phyloP scores from a whole-genome alignment of 192 early-diverging fungal genomes.

The Rhizophlyctis rosea region DNA sequence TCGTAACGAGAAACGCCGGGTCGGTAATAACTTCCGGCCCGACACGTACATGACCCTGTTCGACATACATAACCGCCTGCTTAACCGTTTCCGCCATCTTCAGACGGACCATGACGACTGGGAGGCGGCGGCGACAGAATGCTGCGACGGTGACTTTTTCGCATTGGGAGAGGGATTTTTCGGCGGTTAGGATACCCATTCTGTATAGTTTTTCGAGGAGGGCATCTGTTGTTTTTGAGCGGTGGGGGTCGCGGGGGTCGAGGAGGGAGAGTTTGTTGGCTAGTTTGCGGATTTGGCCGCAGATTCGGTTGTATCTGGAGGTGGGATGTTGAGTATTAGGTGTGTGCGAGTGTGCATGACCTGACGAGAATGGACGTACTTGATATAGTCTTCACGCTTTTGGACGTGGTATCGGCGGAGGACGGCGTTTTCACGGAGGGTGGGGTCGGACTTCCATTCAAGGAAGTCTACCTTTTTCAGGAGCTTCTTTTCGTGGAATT shows the following conservation, averaged over 20 bases:
- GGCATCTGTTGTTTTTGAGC: conserved; percentile 66
- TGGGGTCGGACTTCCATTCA: conserved; percentile 85
- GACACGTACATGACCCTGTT: conserved; percentile 93
- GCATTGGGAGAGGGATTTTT: conserved; percentile 71
- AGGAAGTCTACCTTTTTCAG: conserved; percentile 95
- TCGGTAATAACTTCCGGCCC: conserved; percentile 89
- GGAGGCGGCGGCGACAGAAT: conserved; percentile 82
- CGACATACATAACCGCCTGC: conserved; percentile 83
- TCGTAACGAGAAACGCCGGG: conserved; percentile 80
- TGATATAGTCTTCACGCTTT: conserved; percentile 84
- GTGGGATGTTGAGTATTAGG: background rate
- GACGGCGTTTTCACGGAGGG: conserved; percentile 78
- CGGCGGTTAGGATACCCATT: conserved; percentile 79
- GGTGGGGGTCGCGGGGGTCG: conserved; percentile 80
- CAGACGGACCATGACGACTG: conserved; percentile 89
- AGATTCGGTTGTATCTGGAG: conserved; percentile 73
- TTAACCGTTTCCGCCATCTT: conserved; percentile 95
- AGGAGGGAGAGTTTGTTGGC: conserved; percentile 81
- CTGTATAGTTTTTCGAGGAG: conserved; percentile 82
- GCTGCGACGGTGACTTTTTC: conserved; percentile 82
- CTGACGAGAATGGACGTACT: conserved; percentile 41
- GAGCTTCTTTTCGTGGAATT: conserved; percentile 93
- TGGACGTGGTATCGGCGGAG: conserved; percentile 86
- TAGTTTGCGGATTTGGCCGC: conserved; percentile 75
- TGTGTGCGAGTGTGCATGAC: background rate